Evolutionary conservation across 345 rosid species (phyloP).

Genomic region (Stellera chamaejasme): DNA sequence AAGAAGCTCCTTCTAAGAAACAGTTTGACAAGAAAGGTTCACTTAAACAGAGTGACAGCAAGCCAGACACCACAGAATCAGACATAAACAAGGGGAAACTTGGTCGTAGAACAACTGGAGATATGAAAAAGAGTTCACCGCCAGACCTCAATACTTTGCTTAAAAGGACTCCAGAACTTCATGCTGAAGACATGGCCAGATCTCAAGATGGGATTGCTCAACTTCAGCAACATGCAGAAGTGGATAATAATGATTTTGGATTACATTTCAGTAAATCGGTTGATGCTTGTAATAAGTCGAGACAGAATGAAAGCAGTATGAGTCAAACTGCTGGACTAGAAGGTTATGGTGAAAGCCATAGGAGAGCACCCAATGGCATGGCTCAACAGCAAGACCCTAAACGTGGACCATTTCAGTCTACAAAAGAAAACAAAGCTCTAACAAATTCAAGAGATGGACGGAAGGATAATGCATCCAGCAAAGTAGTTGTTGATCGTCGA

Average conservation of each 20-base stretch:
- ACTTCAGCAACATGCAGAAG: conserved; percentile 37
- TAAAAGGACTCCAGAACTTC: conserved; percentile 44
- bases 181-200: conserved; percentile 41
- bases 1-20: conserved; percentile 41
- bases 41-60: conserved; percentile 44
- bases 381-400: conserved; percentile 43
- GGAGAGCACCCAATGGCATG: conserved; percentile 30
- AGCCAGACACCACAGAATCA: conserved; percentile 45
- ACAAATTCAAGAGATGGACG: conserved; percentile 32
- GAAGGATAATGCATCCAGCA: conserved; percentile 32
- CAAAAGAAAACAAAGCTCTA: conserved; percentile 44
- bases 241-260: conserved; percentile 38
- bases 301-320: conserved; percentile 37
- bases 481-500: conserved; percentile 33
- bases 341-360: conserved; percentile 61
- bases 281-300: conserved; percentile 42
- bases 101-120: conserved; percentile 38
- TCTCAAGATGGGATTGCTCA: conserved; percentile 30
- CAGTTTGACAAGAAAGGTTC: conserved; percentile 57
- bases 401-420: conserved; percentile 36
- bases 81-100: conserved; percentile 51
- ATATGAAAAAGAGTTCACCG: conserved; percentile 44
- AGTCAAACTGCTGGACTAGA: conserved; percentile 42
- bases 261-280: conserved; percentile 31
- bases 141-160: conserved; percentile 29